phyloP scores from a whole-genome alignment of 2,329 filamentous ascomycete genomes.

The Conoideocrella luteorostrata region DNA sequence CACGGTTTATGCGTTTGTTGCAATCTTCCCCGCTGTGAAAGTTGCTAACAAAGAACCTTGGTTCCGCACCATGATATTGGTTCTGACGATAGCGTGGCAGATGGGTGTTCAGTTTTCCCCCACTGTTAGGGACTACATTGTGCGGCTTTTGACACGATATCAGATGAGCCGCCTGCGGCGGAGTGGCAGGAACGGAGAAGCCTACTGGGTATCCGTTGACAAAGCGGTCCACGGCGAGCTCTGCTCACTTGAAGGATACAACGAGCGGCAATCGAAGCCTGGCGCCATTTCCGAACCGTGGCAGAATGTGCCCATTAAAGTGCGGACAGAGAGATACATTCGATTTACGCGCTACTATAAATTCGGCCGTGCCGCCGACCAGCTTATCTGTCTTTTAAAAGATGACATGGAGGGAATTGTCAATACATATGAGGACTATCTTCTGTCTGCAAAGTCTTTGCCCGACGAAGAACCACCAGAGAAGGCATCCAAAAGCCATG shows the following conservation, averaged over 20 bases:
- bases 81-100: constrained; percentile 14
- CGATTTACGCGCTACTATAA: constrained; percentile 13
- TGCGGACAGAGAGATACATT: constrained; percentile 13
- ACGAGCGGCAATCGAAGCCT: not conserved
- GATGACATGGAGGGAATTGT: constrained; percentile 15
- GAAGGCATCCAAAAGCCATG: too few species aligned
- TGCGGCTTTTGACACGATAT: constrained; percentile 10
- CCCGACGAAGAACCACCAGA: constrained; percentile 8
- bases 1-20: constrained; percentile 15
- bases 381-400: constrained; percentile 14
- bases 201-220: constrained; percentile 12
- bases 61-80: constrained; percentile 16
- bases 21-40: constrained; percentile 12
- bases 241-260: constrained; percentile 4
- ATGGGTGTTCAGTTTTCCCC: constrained; percentile 14
- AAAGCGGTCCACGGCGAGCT: constrained; percentile 11
- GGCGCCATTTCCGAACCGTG: not conserved
- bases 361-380: constrained; percentile 14
- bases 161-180: constrained; percentile 11
- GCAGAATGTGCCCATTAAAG: constrained; percentile 11
- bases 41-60: constrained; percentile 11
- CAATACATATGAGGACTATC: constrained; percentile 15
- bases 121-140: constrained; percentile 10
- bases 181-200: not conserved
- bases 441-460: not conserved